Percentiles rank a stretch among this genome's conserved stretches.
These are phyloP conservation scores for Microstegium vimineum DNA, from an alignment of 176 grass and related monocot species.

Conservation along the genomic window DNA sequence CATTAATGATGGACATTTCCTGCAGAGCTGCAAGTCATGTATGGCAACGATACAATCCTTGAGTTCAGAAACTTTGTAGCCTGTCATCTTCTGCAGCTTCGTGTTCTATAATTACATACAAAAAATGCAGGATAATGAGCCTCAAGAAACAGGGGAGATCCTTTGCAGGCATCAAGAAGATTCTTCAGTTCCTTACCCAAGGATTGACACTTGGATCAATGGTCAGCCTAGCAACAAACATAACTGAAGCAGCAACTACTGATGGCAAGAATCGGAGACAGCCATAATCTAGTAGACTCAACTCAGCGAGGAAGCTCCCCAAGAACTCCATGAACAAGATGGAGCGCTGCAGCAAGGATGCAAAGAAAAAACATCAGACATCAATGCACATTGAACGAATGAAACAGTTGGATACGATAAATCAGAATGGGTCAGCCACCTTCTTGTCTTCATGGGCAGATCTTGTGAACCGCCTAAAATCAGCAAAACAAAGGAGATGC, in stretches of 20 bases:
- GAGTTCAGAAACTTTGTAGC: slow-evolving; percentile 68
- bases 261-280: slow-evolving; percentile 81
- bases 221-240: slow-evolving; percentile 76
- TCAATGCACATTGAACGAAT: not conserved
- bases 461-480: slow-evolving; percentile 63
- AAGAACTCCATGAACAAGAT: slow-evolving; percentile 56
- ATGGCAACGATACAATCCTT: slow-evolving; percentile 67
- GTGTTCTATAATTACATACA: slow-evolving; percentile 45
- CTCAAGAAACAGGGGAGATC: not conserved
- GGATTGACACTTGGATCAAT: slow-evolving; percentile 53
- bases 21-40: slow-evolving; percentile 77
- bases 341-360: slow-evolving; percentile 41
- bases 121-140: slow-evolving; percentile 13
- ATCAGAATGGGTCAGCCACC: slow-evolving; percentile 24
- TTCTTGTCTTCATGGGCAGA: slow-evolving; percentile 49
- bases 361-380: slow-evolving; percentile 18
- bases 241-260: slow-evolving; percentile 66
- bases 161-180: not conserved
- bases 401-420: not conserved
- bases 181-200: slow-evolving; percentile 55
- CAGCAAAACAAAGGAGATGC: not conserved
- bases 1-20: slow-evolving; percentile 34
- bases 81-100: slow-evolving; percentile 51
- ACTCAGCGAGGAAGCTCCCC: slow-evolving; percentile 70
- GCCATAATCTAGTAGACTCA: slow-evolving; percentile 79